phyloP scores from a whole-genome alignment of 2,329 filamentous ascomycete genomes.

The Neofusicoccum ribis region DNA sequence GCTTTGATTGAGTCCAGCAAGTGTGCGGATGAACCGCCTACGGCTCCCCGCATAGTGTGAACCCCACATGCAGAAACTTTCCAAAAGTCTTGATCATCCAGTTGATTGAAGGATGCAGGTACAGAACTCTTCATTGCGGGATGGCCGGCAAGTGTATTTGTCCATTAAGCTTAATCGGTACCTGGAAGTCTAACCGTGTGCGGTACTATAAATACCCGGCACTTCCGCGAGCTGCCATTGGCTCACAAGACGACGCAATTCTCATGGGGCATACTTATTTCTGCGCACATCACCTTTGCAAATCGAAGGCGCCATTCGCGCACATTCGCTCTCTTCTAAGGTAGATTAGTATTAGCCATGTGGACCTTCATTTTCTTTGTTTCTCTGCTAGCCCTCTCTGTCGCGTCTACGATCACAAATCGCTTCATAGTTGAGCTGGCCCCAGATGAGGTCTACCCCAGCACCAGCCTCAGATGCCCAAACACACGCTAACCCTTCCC shows the following conservation, averaged over 20 bases:
- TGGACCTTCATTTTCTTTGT: background rate
- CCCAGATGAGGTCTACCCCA: background rate
- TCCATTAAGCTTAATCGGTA: background rate
- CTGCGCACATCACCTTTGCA: no score
- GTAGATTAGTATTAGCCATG: background rate
- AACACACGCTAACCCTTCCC: background rate
- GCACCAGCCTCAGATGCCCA: background rate
- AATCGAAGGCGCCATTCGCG: no score
- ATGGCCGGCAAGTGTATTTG: background rate
- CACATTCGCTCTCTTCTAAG: background rate
- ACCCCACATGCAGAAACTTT: no score
- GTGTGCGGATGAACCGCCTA: no score
- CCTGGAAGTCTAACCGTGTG: background rate
- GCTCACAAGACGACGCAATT: background rate
- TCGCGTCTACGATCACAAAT: background rate
- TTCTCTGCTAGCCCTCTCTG: background rate
- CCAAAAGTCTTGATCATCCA: background rate
- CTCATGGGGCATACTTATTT: background rate
- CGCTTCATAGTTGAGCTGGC: background rate
- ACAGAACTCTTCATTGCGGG: background rate
- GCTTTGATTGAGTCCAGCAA: background rate
- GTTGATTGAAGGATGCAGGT: background rate
- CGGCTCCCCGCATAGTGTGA: no score
- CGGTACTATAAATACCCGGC: background rate
- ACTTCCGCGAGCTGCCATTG: background rate